phyloP scores from a whole-genome alignment of 495 filamentous ascomycete species.

The Articulospora tetracladia region DNA sequence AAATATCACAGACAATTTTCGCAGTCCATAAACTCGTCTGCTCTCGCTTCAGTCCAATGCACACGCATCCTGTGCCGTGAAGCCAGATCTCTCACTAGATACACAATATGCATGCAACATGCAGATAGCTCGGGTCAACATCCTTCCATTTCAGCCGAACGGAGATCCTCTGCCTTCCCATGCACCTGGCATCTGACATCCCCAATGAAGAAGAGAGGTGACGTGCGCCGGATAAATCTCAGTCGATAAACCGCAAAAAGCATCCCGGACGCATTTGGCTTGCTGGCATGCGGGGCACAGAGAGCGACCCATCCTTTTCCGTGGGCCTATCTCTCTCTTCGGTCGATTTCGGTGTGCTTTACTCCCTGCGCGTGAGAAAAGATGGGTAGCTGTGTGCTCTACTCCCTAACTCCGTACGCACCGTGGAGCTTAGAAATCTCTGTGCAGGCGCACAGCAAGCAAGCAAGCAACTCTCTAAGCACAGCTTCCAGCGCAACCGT shows the following conservation, averaged over 20 bases:
- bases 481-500: too few species aligned
- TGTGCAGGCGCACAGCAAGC: slow-evolving; percentile 4
- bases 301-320: not conserved
- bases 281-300: not conserved
- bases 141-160: not conserved
- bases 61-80: too few species aligned
- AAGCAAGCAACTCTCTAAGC: too few species aligned
- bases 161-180: not conserved
- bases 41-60: too few species aligned
- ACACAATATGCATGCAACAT: not conserved
- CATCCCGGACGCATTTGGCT: too few species aligned
- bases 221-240: not conserved
- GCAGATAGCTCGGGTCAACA: not conserved
- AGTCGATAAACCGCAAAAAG: not conserved
- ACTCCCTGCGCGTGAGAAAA: too few species aligned
- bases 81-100: not conserved
- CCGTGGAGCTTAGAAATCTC: slow-evolving; percentile 17
- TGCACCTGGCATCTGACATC: not conserved
- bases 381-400: not conserved
- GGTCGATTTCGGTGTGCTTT: too few species aligned
- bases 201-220: not conserved
- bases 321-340: not conserved
- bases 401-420: not conserved
- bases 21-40: too few species aligned
- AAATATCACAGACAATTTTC: not conserved